Base-by-base conservation (phyloP, 805 yeast genomes). In the Priceomyces fermenticarens region DNA sequence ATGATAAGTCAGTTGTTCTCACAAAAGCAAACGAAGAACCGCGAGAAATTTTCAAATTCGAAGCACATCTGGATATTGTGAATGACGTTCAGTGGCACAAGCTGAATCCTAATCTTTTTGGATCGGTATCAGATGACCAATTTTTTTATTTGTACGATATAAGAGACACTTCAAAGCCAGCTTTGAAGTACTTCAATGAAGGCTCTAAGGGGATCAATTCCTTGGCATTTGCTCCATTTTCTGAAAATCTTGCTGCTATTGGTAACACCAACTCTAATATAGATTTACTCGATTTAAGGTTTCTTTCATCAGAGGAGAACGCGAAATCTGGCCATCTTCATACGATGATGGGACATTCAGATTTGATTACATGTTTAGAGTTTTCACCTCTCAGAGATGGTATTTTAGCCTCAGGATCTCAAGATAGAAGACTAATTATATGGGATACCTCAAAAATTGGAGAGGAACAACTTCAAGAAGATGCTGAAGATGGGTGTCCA, bases 401-500 rank as follows among this genome's bases (percentile, higher is more conserved):
- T 11, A 73, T 88, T 3, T 55, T 88, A 7, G 88, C 89, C 2
- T 80, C 89, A 0, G 85, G 89, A 3, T 80, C 88, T 1, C 78
- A 78, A 45, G 96, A 88, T 57, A 73, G 93, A 46, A 70, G 95
- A 43, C 77, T 86, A 11, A 81, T 87, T 28, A 50, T 88, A 3
- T 88, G 96, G 96, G 95, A 88, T 57, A 66, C 88, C 42, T 67
- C 71, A 35, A 81, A 78, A 50, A 83, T 88, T 29, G 97, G 97
- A 3, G 85, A 81, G 47, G 96, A 88, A 55, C 95, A 87, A 59
- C 74, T 73, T 10, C 89, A 81, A 49, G 96, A 88, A 50, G 96
- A 88, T 56, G 85, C 88, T 25, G 95, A 85, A 48, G 97, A 88
- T 54, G 97, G 95, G 30, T 85, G 85, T 20, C 91, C 96, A 3